phyloP scores from a whole-genome alignment of 139 green algal species.

The Closterium sp. region DNA sequence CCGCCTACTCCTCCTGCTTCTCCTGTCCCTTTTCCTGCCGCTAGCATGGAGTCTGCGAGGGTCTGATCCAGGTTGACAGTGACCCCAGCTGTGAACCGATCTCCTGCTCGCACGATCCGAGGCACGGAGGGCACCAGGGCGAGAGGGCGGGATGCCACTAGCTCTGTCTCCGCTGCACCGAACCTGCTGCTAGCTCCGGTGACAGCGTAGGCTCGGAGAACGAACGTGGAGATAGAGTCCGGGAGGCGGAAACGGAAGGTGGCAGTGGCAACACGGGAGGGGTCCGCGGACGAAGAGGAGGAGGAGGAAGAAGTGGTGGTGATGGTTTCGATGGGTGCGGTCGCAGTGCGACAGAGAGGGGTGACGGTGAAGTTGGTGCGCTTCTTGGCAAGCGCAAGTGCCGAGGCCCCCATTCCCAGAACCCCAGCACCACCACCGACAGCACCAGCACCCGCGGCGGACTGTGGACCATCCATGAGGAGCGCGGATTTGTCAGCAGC shows the following conservation, averaged over 20 bases:
- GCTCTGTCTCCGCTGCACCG: conserved; percentile 49
- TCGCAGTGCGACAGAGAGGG: neutral
- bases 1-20: neutral
- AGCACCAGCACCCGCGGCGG: neutral
- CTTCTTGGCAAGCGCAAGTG: neutral
- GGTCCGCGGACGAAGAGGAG: neutral
- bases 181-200: conserved; percentile 38
- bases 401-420: neutral
- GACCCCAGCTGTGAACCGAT: conserved; percentile 62
- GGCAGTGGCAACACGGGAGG: neutral
- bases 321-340: neutral
- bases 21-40: neutral
- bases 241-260: neutral
- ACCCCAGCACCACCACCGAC: neutral
- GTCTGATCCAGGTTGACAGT: conserved; percentile 39
- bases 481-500: neutral
- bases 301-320: neutral
- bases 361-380: neutral
- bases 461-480: neutral
- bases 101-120: conserved; percentile 60
- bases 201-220: neutral
- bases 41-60: neutral
- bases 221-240: neutral
- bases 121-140: conserved; percentile 63
- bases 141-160: conserved; percentile 59